phyloP scores from a whole-genome alignment of 1,139 yeast genomes.

The Hemisphaericaspora lyxosophila region DNA sequence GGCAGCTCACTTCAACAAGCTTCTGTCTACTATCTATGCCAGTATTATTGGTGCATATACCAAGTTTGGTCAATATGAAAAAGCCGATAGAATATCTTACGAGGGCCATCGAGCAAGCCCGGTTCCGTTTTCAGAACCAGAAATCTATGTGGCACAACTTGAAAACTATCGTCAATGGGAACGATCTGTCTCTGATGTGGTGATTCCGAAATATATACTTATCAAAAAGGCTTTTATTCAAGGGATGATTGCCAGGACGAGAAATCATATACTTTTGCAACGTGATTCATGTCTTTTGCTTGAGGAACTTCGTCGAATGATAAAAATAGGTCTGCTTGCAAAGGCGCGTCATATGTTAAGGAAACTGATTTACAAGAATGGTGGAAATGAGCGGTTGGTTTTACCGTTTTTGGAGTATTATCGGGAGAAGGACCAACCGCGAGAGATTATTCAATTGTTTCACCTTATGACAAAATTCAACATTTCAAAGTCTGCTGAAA shows the following conservation, averaged over 20 bases:
- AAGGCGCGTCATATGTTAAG: too few species aligned
- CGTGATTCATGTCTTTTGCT: not conserved
- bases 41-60: constrained; percentile 29
- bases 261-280: not conserved
- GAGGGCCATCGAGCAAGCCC: constrained; percentile 30
- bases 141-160: constrained; percentile 31
- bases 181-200: not conserved
- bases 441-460: too few species aligned
- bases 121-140: constrained; percentile 32
- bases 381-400: too few species aligned
- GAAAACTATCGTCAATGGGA: constrained; percentile 34
- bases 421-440: too few species aligned
- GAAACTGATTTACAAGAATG: too few species aligned
- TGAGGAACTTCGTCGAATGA: not conserved
- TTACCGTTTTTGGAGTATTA: too few species aligned
- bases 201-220: not conserved
- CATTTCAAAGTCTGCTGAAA: too few species aligned
- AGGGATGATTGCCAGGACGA: not conserved
- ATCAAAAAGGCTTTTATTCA: constrained; percentile 2
- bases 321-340: too few species aligned
- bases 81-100: constrained; percentile 31
- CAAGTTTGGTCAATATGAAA: constrained; percentile 30
- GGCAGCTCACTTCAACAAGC: constrained; percentile 18
- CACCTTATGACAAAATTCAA: too few species aligned
- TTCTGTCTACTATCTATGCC: constrained; percentile 17